A percentile compares a stretch with the other conserved stretches of the same genome.
phyloP scores from a whole-genome alignment of 106 monocot species.

The Chionographis japonica region DNA sequence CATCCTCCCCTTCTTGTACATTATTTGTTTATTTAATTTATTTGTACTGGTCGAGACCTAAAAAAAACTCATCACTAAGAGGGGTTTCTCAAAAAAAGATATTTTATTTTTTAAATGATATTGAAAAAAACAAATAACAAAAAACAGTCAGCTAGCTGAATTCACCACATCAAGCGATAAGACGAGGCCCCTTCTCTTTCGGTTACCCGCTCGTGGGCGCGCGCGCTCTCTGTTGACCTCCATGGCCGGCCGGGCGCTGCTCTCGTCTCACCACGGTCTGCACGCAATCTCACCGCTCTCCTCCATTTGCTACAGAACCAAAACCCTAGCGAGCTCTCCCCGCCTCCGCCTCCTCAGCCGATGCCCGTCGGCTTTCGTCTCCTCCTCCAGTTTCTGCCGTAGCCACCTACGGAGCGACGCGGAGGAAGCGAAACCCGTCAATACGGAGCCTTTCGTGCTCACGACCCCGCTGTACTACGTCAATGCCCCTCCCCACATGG shows the following conservation, averaged over 20 bases:
- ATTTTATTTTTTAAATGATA: too few species aligned
- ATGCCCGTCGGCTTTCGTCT: not conserved
- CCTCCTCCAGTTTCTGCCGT: slow-evolving; percentile 7
- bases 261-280: slow-evolving; percentile 15
- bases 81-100: too few species aligned
- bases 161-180: too few species aligned
- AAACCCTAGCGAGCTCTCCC: not conserved
- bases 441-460: slow-evolving; percentile 60
- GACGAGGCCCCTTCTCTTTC: not conserved
- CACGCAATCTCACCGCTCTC: slow-evolving; percentile 12
- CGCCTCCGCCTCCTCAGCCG: not conserved
- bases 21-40: too few species aligned
- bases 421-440: slow-evolving; percentile 2
- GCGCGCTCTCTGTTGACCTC: not conserved
- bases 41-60: too few species aligned
- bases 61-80: too few species aligned
- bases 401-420: slow-evolving; percentile 1
- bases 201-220: not conserved
- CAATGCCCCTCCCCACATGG: slow-evolving; percentile 99
- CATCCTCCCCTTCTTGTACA: too few species aligned
- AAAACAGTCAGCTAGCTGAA: too few species aligned
- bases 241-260: slow-evolving; percentile 28
- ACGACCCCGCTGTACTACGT: slow-evolving; percentile 97
- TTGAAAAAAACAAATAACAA: too few species aligned
- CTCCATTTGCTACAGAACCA: slow-evolving; percentile 4